Evolutionary conservation across 495 filamentous ascomycete species (phyloP), one percentile per base, ranked within the genome.

Genomic region (Penicillium paxilli): DNA sequence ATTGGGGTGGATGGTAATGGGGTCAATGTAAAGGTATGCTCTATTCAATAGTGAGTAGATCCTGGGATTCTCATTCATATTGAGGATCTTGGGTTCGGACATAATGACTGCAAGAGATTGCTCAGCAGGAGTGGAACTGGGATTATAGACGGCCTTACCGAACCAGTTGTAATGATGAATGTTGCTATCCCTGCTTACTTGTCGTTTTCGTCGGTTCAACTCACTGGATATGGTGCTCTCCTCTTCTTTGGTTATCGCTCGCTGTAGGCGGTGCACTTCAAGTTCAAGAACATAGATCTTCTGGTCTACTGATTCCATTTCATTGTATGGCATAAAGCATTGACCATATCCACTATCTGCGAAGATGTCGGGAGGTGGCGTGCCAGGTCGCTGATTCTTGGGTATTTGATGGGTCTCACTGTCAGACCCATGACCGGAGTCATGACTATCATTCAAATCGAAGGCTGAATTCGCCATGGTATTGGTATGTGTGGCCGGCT

Each of bases 151-250:
- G 3, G 55, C 55, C 4, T 45, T 0, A 0, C 68, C 60, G 4
- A 58, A 19, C 59, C 67, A 72, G 44, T 75, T 77, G 49, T 64
- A 68, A 44, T 79, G 75, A 20, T 77, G 75, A 2, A 66, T 41
- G 0, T 23, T 14, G 0, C 5, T 17, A n/a, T 42, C 40, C 1
- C 11, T 21, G 2, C n/a, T 16, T 33, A 14, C 19, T 4, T 22
- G 40, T 10, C 40, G 11, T 21, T 23, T 8, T 42, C 40, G 19
- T 12, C 40, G 19, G 5, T 42, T 5, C 9, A 42, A 42, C 21
- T 42, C 40, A 10, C 19, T 16, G 9, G 0, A 16, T n/a, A 38
- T 16, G 9, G 8, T 16, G n/a, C 17, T 16, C 3, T 38, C 35
- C 17, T 38, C 16, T 19, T 12, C 8, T 16, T 38, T 16, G 16